phyloP scores from a whole-genome alignment of 2,329 filamentous ascomycete genomes.

The Monilinia fructigena region DNA sequence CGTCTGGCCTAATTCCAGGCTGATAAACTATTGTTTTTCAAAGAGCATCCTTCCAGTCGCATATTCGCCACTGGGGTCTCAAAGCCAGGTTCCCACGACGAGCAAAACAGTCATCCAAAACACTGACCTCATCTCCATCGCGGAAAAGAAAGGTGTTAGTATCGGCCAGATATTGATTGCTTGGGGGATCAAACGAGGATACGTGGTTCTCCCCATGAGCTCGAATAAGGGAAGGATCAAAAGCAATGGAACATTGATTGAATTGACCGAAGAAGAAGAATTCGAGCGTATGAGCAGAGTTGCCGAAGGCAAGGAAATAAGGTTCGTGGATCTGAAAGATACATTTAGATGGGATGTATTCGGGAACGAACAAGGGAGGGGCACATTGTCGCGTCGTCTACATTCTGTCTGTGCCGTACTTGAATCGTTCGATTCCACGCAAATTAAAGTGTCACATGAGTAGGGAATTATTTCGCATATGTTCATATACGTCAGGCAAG shows the following conservation, averaged over 20 bases:
- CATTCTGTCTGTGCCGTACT: no score
- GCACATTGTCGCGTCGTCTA: not conserved
- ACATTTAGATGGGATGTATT: slow-evolving; percentile 67
- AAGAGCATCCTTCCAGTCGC: slow-evolving; percentile 72
- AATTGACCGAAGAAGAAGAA: slow-evolving; percentile 62
- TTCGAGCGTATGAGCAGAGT: slow-evolving; percentile 54
- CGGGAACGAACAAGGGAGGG: slow-evolving; percentile 5
- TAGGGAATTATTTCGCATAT: not conserved
- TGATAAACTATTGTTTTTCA: slow-evolving; percentile 64
- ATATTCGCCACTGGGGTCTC: slow-evolving; percentile 66
- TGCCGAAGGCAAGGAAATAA: slow-evolving; percentile 62
- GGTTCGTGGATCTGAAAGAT: slow-evolving; percentile 78
- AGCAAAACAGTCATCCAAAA: slow-evolving; percentile 64
- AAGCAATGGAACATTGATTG: slow-evolving; percentile 64
- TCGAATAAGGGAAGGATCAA: slow-evolving; percentile 65
- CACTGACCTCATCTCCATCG: slow-evolving; percentile 56
- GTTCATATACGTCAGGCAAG: slow-evolving; percentile 5
- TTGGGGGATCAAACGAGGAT: slow-evolving; percentile 67
- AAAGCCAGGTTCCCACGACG: slow-evolving; percentile 59
- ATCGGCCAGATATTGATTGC: slow-evolving; percentile 64
- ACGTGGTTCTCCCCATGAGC: slow-evolving; percentile 70
- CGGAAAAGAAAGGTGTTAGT: slow-evolving; percentile 60
- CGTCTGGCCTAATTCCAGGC: slow-evolving; percentile 67
- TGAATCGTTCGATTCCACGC: not conserved
- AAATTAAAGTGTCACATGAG: not conserved